Percentiles rank a stretch among this genome's conserved stretches.
phyloP scores from a whole-genome alignment of 148 eudicot genomes.

The Pouteria glomerata region DNA sequence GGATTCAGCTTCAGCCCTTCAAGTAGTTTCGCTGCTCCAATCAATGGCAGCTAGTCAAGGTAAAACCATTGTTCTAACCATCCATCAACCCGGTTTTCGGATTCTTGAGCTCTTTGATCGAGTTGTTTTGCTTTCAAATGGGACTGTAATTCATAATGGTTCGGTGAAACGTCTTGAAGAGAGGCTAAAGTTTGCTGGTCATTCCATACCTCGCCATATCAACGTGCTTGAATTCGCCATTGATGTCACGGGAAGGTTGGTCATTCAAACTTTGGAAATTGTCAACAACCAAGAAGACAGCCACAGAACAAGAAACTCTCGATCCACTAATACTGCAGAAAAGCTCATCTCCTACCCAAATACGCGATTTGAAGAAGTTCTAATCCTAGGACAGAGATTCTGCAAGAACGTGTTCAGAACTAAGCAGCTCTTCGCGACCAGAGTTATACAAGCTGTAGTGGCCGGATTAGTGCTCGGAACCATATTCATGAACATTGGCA shows the following conservation, averaged over 20 bases:
- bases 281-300: constrained; percentile 10
- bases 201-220: constrained; percentile 51
- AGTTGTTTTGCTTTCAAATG: constrained; percentile 61
- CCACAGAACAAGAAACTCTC: not conserved
- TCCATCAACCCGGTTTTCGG: constrained; percentile 89
- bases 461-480: constrained; percentile 72
- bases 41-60: constrained; percentile 58
- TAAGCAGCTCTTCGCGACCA: constrained; percentile 71
- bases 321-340: constrained; percentile 3
- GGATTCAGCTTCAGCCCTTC: constrained; percentile 85
- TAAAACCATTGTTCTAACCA: constrained; percentile 73
- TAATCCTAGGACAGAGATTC: constrained; percentile 66
- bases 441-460: constrained; percentile 59
- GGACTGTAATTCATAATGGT: constrained; percentile 63
- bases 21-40: constrained; percentile 60
- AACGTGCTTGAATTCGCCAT: constrained; percentile 90
- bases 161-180: constrained; percentile 58
- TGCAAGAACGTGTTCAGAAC: constrained; percentile 77
- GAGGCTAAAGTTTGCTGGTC: constrained; percentile 47
- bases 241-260: constrained; percentile 43
- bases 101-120: constrained; percentile 72
- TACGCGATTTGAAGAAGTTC: constrained; percentile 45
- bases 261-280: constrained; percentile 32
- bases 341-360: constrained; percentile 39
- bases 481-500: constrained; percentile 54